Conservation (phyloP, 768 basidiomycete species). For the Dacryopinax spathularia region DNA sequence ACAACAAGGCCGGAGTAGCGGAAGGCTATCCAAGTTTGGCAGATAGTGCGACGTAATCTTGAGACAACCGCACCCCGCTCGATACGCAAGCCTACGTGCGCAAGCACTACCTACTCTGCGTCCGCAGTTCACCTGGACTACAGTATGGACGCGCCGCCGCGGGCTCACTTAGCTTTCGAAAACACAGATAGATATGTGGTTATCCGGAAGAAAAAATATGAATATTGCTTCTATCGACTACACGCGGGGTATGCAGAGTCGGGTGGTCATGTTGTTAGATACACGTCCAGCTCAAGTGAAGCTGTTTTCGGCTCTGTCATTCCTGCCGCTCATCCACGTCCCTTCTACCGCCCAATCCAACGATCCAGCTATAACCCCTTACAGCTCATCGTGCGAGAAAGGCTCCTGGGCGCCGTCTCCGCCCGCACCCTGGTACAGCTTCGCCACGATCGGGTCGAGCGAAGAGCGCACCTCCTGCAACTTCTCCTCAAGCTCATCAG, state of each 20-base stretch:
- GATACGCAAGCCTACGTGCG: too few species aligned
- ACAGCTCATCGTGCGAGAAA: conserved; percentile 18
- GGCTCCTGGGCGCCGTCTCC: conserved; percentile 11
- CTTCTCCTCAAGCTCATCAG: conserved; percentile 89
- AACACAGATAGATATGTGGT: too few species aligned
- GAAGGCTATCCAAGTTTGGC: too few species aligned
- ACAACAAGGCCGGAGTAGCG: too few species aligned
- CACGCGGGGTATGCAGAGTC: conserved; percentile 2
- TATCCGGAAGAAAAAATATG: too few species aligned
- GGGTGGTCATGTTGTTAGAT: neutral
- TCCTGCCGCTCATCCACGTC: neutral
- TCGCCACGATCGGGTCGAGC: conserved; percentile 74
- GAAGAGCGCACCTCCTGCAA: conserved; percentile 60
- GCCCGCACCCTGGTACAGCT: conserved; percentile 43
- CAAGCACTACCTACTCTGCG: too few species aligned
- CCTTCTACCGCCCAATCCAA: neutral
- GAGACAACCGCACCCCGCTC: too few species aligned
- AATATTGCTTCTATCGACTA: conserved; percentile 5
- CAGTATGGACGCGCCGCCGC: too few species aligned
- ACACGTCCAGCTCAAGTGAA: neutral
- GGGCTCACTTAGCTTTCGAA: too few species aligned
- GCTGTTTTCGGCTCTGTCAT: neutral
- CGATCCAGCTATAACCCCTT: neutral
- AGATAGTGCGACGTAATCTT: too few species aligned
- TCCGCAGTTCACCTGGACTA: too few species aligned